Conservation (phyloP, 495 filamentous ascomycete species). For the Friedmanniomyces endolithicus region DNA sequence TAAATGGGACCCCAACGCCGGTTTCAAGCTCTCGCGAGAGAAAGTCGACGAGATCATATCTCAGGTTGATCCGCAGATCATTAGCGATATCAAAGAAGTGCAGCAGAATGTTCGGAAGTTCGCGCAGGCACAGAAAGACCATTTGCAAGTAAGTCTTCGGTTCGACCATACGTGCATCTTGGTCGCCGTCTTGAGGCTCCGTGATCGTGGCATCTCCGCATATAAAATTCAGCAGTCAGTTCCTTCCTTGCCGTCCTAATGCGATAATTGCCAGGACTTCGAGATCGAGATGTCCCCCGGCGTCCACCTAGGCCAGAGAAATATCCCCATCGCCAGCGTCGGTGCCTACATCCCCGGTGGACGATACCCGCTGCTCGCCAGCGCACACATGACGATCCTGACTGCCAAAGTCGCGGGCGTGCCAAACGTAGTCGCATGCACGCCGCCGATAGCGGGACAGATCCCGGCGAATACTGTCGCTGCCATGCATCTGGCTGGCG, state of each 20-base stretch:
- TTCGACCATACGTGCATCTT: too few relatives aligned
- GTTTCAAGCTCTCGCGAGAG: slow-evolving; percentile 34
- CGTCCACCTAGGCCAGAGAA: slow-evolving; percentile 11
- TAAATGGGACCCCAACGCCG: slow-evolving; percentile 36
- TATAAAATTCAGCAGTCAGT: neutral
- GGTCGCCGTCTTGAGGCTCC: neutral
- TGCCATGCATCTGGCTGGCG: slow-evolving; percentile 42
- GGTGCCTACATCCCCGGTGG: slow-evolving; percentile 39
- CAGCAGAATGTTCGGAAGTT: slow-evolving; percentile 41
- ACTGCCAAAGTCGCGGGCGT: slow-evolving; percentile 46
- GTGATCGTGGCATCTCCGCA: neutral
- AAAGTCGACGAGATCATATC: slow-evolving; percentile 33
- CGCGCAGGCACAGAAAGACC: slow-evolving; percentile 36
- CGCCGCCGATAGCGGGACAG: slow-evolving; percentile 39
- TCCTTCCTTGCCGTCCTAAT: too few relatives aligned
- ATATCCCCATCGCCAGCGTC: slow-evolving; percentile 3
- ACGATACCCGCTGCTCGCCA: slow-evolving; percentile 43
- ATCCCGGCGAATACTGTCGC: slow-evolving; percentile 41
- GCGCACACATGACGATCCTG: slow-evolving; percentile 46
- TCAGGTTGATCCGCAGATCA: slow-evolving; percentile 32
- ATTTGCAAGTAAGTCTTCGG: slow-evolving; percentile 24
- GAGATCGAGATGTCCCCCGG: slow-evolving; percentile 14
- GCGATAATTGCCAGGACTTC: slow-evolving; percentile 2
- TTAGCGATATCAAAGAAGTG: slow-evolving; percentile 41
- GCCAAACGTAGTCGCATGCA: slow-evolving; percentile 38